Percentiles rank a stretch among this genome's conserved stretches.
Evolutionary conservation across 2,329 filamentous ascomycete species (phyloP).

Genomic region (Nemania sp.): DNA sequence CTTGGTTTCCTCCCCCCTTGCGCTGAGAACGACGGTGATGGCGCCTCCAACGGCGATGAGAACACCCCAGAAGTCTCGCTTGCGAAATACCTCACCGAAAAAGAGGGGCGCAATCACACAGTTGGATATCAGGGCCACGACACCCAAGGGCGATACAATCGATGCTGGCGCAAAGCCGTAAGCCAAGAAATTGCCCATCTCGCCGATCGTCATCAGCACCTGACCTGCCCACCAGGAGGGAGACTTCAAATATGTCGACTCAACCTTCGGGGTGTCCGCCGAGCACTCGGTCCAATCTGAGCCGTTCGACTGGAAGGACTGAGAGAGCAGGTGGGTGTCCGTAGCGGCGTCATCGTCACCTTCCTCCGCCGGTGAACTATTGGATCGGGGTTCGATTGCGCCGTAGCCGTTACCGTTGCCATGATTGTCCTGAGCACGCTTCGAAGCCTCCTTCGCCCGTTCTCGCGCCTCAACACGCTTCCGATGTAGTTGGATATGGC

Average conservation of each 20-base stretch:
- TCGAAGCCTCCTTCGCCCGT: conserved; percentile 58
- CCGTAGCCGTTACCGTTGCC: conserved; percentile 39
- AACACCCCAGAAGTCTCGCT: conserved; percentile 85
- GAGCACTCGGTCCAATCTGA: conserved; percentile 46
- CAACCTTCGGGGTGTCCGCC: conserved; percentile 43
- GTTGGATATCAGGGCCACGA: conserved; percentile 96
- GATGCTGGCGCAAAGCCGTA: conserved; percentile 98
- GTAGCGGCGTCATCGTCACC: conserved; percentile 44
- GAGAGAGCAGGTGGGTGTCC: conserved; percentile 58
- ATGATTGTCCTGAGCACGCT: conserved; percentile 46
- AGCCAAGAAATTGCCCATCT: conserved; percentile 94
- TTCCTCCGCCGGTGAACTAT: conserved; percentile 41
- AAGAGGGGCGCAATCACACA: conserved; percentile 94
- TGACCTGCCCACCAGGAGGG: conserved; percentile 98
- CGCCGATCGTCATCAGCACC: conserved; percentile 87
- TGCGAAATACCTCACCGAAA: conserved; percentile 87
- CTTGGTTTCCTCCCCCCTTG: conserved; percentile 86
- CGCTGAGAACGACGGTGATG: conserved; percentile 90
- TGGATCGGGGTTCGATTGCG: conserved; percentile 32
- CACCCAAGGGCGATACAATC: conserved; percentile 93
- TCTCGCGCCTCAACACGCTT: conserved; percentile 65
- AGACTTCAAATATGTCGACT: conserved; percentile 81
- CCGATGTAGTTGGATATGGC: conserved; percentile 81
- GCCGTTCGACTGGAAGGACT: conserved; percentile 53
- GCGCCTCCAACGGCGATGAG: conserved; percentile 84